Evolutionary conservation across 192 early-diverging fungal genomes (phyloP), one percentile per base, ranked within the genome.

Genomic region (Kappamyces sp.): DNA sequence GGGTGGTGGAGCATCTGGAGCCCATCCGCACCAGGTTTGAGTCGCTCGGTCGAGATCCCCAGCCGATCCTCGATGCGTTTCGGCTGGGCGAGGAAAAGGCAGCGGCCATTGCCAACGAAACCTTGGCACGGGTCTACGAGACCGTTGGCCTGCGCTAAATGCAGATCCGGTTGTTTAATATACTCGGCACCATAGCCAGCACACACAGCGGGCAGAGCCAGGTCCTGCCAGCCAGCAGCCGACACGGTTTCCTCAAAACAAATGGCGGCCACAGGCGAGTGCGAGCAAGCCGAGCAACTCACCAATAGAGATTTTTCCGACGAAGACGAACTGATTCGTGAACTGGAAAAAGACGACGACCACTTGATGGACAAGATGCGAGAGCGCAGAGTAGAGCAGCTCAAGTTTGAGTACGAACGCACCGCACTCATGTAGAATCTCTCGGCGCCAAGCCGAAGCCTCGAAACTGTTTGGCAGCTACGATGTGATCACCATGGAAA

Each of bases 271-370:
- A 22, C 22, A 22, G 22, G 22, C 22, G 22, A 22, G 22, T 22
- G 22, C 22, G 22, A 22, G 22, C 22, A 22, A 22, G 22, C 22
- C 22, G 22, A 22, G 22, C 22, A 22, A 22, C 22, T 22, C 22
- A 22, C 22, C 22, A 22, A 22, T 0, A 22, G 22, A 22, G 22
- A 22, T 22, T 22, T 22, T 22, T 43, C 42, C 6, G 79, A 83
- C 29, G 86, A 88, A 15, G 88, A 92, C 39, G 81, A 86, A 42
- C 70, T 94, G 1, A 81, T 94, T 49, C 84, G 71, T 45, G 90
- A 92, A 60, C 81, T 94, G 9, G 92, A 97, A 63, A 72, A 86
- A 57, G 94, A 91, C 42, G 86, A 84, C 52, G 78, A 93, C 55
- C 75, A 80, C 15, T 76, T 75, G 47, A 60, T 89, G 47, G 80